Conservation (phyloP, 352 stramenopile genomes). For the Pythium rishiriense region DNA sequence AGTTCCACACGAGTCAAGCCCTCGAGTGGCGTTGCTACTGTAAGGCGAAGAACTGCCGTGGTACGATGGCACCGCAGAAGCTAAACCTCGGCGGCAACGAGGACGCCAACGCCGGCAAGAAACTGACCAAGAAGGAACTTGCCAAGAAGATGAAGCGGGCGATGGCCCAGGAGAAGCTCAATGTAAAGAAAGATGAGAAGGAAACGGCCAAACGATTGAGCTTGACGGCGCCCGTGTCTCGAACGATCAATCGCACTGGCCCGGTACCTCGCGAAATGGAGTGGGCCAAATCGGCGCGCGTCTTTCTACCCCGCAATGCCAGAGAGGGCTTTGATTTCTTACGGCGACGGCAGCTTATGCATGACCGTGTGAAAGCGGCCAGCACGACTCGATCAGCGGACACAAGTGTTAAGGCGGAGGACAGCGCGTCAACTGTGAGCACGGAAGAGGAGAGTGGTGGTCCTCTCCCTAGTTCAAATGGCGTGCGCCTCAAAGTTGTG, state of each 20-base stretch:
- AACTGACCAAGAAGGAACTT: constrained; percentile 82
- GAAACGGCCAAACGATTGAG: constrained; percentile 61
- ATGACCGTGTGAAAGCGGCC: constrained; percentile 29
- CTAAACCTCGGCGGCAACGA: constrained; percentile 45
- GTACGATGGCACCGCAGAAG: constrained; percentile 86
- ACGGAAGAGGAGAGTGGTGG: constrained; percentile 22
- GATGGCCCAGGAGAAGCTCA: constrained; percentile 63
- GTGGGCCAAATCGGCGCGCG: constrained; percentile 47
- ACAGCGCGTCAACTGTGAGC: constrained; percentile 26
- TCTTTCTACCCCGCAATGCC: constrained; percentile 70
- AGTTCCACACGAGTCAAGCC: constrained; percentile 89
- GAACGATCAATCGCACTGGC: constrained; percentile 57
- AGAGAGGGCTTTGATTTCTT: constrained; percentile 73
- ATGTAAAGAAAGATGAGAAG: constrained; percentile 66
- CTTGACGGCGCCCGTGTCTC: constrained; percentile 58
- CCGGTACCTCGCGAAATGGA: constrained; percentile 57
- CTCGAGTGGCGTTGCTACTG: constrained; percentile 89
- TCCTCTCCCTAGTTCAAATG: not conserved
- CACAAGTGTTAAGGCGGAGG: constrained; percentile 20
- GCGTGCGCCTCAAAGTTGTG: constrained; percentile 27
- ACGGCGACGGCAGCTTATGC: constrained; percentile 56
- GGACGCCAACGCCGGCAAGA: constrained; percentile 38
- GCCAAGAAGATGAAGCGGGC: constrained; percentile 67
- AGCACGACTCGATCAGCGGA: constrained; percentile 26
- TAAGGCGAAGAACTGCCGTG: constrained; percentile 74